Base-by-base conservation (phyloP, 495 filamentous ascomycete genomes). In the Aspergillus bertholletiae region DNA sequence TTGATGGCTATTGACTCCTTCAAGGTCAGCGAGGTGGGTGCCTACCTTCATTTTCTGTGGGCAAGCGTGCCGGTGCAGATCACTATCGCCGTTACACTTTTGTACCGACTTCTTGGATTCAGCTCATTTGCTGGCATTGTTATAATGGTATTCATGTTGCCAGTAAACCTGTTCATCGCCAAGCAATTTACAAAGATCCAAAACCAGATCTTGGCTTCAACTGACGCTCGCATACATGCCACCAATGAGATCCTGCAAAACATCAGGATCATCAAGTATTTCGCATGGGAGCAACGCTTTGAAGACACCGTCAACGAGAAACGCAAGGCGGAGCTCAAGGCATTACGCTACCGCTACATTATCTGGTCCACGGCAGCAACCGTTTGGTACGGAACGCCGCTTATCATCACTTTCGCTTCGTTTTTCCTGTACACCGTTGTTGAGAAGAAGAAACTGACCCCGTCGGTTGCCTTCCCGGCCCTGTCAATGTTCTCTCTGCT, bases 1-100 rank as follows among this genome's bases (percentile, higher is more conserved):
- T 71, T 99, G 58, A 99, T 99, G 95, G 86, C 95, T 9, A 95
- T 99, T 50, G 95, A 99, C 77, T 96, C 94, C 28, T 97, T 97
- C 82, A 99, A 99, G 73, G 88, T 97, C 47, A 89, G 89, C 50
- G 92, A 97, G 68, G 85, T 94, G 47, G 89, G 89, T 46, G 88
- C 92, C 0, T 99, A 97, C 64, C 71, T 96, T 43, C 92, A 97
- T 66, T 96, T 92, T 68, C 73, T 97, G 44, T 88, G 89, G 79
- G 91, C 89, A 0, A 85, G 85, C 58, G 88, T 91, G 7, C 92
- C 92, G 0, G 85, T 94, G 18, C 89, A 96, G 67, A 78, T 96
- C 40, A 70, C 87, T 32, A 81, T 96, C 41, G 88, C 86, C 5
- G 70, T 90, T 32, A 74, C 79, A 8, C 75, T 99, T 50, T 81